Evolutionary conservation across 1,284 basidiomycete species (phyloP).

Genomic region (Phaffia rhodozyma): DNA sequence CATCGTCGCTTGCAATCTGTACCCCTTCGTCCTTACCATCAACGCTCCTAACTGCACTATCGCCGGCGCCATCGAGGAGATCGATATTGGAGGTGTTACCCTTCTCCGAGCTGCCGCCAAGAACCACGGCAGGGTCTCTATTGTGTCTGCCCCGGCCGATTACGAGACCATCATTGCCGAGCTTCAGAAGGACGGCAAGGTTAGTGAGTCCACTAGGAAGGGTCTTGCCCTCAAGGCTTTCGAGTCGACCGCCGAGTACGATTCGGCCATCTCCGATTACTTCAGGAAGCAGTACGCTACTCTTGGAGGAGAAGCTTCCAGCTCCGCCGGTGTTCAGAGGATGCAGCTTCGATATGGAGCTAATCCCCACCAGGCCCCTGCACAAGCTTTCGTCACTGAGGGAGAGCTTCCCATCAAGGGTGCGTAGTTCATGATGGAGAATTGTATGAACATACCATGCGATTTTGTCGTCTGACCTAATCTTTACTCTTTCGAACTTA

Average conservation of each 20-base stretch:
- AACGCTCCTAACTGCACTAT: conserved; percentile 78
- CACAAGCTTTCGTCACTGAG: conserved; percentile 85
- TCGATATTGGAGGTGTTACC: conserved; percentile 98
- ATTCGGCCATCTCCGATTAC: conserved; percentile 90
- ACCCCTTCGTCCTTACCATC: conserved; percentile 91
- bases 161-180: conserved; percentile 71
- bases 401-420: conserved; percentile 91
- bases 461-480: background rate
- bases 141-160: conserved; percentile 89
- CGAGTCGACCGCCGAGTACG: conserved; percentile 88
- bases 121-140: conserved; percentile 87
- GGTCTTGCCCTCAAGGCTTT: conserved; percentile 94
- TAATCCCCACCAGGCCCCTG: conserved; percentile 98
- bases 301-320: conserved; percentile 50
- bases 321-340: conserved; percentile 56
- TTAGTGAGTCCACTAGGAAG: conserved; percentile 57
- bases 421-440: conserved; percentile 32
- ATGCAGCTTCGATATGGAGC: conserved; percentile 87
- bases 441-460: background rate
- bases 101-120: conserved; percentile 96
- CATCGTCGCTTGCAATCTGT: conserved; percentile 97
- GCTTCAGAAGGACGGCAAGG: conserved; percentile 55
- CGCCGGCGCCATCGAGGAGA: conserved; percentile 88
- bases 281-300: conserved; percentile 93
- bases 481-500: background rate